A percentile compares a stretch with the other conserved stretches of the same genome.
These are phyloP conservation scores for Sarcodon sp. DNA, from an alignment of 768 basidiomycete genomes.

Conservation along the genomic window DNA sequence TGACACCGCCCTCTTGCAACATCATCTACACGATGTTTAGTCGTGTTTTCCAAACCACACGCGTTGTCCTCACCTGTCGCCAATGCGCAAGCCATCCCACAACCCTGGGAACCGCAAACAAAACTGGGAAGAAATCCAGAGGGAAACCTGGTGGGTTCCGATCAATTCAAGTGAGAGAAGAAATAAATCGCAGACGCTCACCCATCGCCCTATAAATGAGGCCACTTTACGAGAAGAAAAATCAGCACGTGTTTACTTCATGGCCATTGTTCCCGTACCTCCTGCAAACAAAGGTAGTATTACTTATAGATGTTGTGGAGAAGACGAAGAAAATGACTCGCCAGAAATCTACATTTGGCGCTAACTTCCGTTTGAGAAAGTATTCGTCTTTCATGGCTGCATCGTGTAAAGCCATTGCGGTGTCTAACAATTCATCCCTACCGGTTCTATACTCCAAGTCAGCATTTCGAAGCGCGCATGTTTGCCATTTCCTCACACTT, in stretches of 20 bases:
- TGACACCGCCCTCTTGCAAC: constrained; percentile 79
- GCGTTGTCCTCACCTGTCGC: constrained; percentile 46
- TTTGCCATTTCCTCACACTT: constrained; percentile 39
- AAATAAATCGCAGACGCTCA: constrained; percentile 19
- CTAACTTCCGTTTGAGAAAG: constrained; percentile 68
- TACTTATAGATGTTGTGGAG: neutral
- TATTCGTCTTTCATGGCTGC: constrained; percentile 87
- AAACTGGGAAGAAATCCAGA: constrained; percentile 86
- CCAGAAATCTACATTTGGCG: constrained; percentile 92
- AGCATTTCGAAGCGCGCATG: neutral
- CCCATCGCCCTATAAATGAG: constrained; percentile 91
- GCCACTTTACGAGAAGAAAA: constrained; percentile 32
- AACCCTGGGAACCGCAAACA: constrained; percentile 86
- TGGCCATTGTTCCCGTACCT: constrained; percentile 21
- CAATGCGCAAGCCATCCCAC: constrained; percentile 92
- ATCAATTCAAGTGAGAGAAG: neutral
- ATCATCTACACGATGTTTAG: constrained; percentile 50
- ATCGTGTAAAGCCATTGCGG: constrained; percentile 81
- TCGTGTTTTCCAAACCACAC: neutral
- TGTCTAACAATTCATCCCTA: constrained; percentile 72
- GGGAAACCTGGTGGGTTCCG: constrained; percentile 54
- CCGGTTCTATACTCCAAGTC: constrained; percentile 46
- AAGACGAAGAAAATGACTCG: constrained; percentile 22
- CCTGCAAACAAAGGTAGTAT: constrained; percentile 23
- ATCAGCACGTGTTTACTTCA: neutral